phyloP scores from a whole-genome alignment of 1,284 basidiomycete species.

The Peniophora sp. region DNA sequence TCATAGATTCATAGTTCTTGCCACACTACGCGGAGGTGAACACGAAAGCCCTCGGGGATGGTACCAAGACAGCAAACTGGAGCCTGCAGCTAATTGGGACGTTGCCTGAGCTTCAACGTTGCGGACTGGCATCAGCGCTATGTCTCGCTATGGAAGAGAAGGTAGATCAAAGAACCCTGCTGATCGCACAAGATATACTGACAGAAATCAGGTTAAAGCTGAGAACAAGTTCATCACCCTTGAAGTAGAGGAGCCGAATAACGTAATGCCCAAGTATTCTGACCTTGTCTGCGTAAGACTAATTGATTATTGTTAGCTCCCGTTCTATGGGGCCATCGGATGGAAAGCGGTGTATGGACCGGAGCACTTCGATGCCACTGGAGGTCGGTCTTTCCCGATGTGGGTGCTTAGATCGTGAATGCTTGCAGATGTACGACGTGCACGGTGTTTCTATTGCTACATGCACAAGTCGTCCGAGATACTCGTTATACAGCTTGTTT shows the following conservation, averaged over 20 bases:
- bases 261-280: too few species aligned
- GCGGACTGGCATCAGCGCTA: conserved; percentile 9
- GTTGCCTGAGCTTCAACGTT: conserved; percentile 8
- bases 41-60: conserved; percentile 8
- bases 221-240: background rate
- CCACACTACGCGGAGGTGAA: conserved; percentile 9
- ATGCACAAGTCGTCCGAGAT: too few species aligned
- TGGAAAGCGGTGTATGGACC: background rate
- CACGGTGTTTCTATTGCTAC: too few species aligned
- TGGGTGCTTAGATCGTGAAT: too few species aligned
- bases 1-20: conserved; percentile 9
- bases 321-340: background rate
- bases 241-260: background rate
- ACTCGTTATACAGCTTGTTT: too few species aligned
- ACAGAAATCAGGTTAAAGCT: background rate
- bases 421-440: too few species aligned
- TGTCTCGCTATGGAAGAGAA: conserved; percentile 2
- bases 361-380: background rate
- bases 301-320: too few species aligned
- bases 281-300: too few species aligned
- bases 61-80: conserved; percentile 11
- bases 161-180: background rate
- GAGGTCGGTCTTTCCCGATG: background rate
- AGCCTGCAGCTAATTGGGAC: conserved; percentile 13
- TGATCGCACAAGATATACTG: too few species aligned